Evolutionary conservation across 495 filamentous ascomycete species (phyloP), one percentile per base, ranked within the genome.

Genomic region (Neurospora sp.): DNA sequence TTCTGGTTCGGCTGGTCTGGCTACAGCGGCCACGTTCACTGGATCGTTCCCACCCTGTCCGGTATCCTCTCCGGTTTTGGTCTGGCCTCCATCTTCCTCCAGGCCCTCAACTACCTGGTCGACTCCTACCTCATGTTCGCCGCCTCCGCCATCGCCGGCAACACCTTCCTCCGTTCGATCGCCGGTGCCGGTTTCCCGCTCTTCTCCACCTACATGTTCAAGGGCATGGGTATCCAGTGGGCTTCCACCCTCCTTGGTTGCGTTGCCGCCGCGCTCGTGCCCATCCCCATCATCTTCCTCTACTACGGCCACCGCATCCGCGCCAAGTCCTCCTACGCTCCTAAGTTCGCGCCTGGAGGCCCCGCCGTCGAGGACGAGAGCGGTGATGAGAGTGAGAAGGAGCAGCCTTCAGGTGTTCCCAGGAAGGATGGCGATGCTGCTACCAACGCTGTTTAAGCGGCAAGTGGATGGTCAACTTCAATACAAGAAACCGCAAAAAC

Each of bases 1-100:
- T 94, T 96, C 85, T 95, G 93, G 92, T 94, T 95, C 78, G 92
- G 91, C 31, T 96, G 93, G 93, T 89, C 91, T 0, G 90, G 90
- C 22, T 91, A 90, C 79, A 83, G 79, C 42, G 71, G 74, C 0
- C 80, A 87, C 61, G 89, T 93, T 72, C 93, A 91, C 80, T 97
- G 93, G 94, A 92, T 94, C 74, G 91, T 90, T 1, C 94, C 93
- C 4, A 91, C 92, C 0, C 82, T 93, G 2, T 90, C 90, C 6
- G 93, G 94, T 38, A 75, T 86, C 45, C 81, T 86, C 39, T 84
- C 82, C 18, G 88, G 87, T 18, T 86, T 89, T 69, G 87, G 88
- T 4, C 83, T 97, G 1, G 84, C 94, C 77, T 86, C 89, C 61
- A 95, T 97, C 79, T 96, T 96, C 86, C 85, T 97, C 12, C 92